phyloP scores from a whole-genome alignment of 306 rosid species.

The Lathyrus aphaca region DNA sequence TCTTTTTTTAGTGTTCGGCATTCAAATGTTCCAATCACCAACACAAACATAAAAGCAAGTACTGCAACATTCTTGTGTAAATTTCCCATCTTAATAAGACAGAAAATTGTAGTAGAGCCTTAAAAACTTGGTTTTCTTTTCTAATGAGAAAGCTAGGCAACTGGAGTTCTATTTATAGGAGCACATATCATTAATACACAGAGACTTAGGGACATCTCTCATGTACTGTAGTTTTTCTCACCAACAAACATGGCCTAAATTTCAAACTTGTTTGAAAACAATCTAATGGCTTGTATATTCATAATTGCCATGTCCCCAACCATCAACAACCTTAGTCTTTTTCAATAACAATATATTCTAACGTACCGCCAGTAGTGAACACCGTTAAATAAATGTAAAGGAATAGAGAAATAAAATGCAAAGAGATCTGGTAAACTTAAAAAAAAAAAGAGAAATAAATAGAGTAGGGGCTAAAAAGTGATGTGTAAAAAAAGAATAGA shows the following conservation, averaged over 20 bases:
- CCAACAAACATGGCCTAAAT: conserved; percentile 16
- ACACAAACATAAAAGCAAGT: conserved; percentile 49
- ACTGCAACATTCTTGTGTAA: conserved; percentile 38
- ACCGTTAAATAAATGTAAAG: neutral
- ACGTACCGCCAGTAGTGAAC: neutral
- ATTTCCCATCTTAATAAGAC: conserved; percentile 47
- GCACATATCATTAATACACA: conserved; percentile 45
- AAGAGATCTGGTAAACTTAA: neutral
- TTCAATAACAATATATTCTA: neutral
- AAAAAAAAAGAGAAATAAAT: neutral
- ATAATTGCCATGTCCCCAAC: conserved; percentile 47
- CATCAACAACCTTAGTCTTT: conserved; percentile 47
- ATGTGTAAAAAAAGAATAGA: neutral
- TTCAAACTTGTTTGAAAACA: conserved; percentile 53
- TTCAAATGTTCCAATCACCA: conserved; percentile 52
- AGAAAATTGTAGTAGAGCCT: neutral
- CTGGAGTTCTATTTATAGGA: conserved; percentile 49
- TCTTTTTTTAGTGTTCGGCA: conserved; percentile 50
- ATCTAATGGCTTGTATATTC: conserved; percentile 46
- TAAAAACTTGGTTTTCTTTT: conserved; percentile 19
- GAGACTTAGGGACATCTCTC: conserved; percentile 35
- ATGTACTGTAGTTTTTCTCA: neutral
- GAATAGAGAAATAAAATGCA: neutral
- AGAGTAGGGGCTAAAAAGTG: neutral
- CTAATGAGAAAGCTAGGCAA: conserved; percentile 20